These are phyloP conservation scores for Hymenochaete sp. DNA, from an alignment of 1,284 basidiomycete genomes.

Conservation along the genomic window DNA sequence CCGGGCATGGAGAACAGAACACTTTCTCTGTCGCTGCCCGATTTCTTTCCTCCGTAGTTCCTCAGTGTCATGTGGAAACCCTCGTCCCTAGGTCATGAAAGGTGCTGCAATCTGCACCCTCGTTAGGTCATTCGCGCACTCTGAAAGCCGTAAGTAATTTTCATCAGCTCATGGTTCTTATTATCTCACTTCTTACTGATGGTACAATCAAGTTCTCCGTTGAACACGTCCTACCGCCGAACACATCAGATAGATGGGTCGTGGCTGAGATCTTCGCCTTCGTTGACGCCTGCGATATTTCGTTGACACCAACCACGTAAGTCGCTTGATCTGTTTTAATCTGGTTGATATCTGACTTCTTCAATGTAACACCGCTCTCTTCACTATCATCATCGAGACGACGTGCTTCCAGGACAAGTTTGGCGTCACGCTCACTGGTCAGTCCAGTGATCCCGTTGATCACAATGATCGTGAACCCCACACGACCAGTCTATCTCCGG, in stretches of 20 bases:
- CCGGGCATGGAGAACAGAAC: constrained; percentile 86
- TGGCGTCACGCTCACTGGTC: constrained; percentile 50
- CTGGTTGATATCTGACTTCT: constrained; percentile 20
- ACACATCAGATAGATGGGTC: constrained; percentile 91
- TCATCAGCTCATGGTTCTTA: constrained; percentile 96
- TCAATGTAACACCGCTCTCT: constrained; percentile 56
- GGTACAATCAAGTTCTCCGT: constrained; percentile 99
- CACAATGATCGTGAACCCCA: constrained; percentile 73
- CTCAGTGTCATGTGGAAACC: constrained; percentile 98
- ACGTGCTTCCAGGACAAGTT: constrained; percentile 87
- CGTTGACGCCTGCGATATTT: constrained; percentile 91
- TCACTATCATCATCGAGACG: constrained; percentile 81
- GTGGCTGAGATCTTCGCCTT: constrained; percentile 92
- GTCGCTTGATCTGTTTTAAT: constrained; percentile 22
- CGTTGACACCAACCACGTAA: constrained; percentile 84
- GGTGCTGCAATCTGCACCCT: constrained; percentile 95
- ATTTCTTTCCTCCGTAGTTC: constrained; percentile 49
- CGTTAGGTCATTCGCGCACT: constrained; percentile 89
- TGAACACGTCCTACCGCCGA: constrained; percentile 91
- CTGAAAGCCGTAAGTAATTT: constrained; percentile 93
- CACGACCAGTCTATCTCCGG: constrained; percentile 78
- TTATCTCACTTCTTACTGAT: constrained; percentile 94
- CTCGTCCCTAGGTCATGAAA: constrained; percentile 99
- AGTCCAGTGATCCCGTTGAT: constrained; percentile 36
- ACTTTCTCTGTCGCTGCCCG: constrained; percentile 59